These are phyloP conservation scores for Suillus brevipes DNA, from an alignment of 768 basidiomycete species.

Conservation along the genomic window DNA sequence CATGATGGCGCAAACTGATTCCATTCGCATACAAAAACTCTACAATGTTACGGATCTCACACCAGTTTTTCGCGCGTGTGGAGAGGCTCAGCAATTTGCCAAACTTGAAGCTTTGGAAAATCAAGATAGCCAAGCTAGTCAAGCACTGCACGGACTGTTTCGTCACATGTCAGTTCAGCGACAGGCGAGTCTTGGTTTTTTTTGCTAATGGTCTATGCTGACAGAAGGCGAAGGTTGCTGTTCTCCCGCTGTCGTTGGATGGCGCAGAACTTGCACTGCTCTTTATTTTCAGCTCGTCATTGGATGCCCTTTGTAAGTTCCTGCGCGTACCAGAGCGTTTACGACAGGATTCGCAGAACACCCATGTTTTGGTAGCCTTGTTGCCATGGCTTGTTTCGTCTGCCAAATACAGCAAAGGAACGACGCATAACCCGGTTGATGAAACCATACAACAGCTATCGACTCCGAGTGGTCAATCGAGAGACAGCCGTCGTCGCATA, in stretches of 20 bases:
- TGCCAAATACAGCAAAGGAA: slow-evolving; percentile 9
- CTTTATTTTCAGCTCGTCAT: slow-evolving; percentile 50
- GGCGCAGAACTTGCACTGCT: slow-evolving; percentile 50
- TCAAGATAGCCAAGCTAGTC: slow-evolving; percentile 37
- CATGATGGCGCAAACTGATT: slow-evolving; percentile 41
- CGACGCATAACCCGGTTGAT: slow-evolving; percentile 19
- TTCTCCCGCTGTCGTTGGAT: slow-evolving; percentile 50
- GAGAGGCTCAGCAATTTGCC: slow-evolving; percentile 52
- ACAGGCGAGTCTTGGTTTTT: slow-evolving; percentile 41
- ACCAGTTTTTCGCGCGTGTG: slow-evolving; percentile 49
- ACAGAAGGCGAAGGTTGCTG: slow-evolving; percentile 42
- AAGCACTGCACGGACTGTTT: slow-evolving; percentile 41
- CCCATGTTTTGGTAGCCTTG: slow-evolving; percentile 26
- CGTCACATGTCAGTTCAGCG: slow-evolving; percentile 47
- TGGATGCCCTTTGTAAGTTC: slow-evolving; percentile 34
- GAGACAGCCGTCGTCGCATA: background rate
- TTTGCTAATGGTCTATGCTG: slow-evolving; percentile 7
- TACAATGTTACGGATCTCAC: slow-evolving; percentile 50
- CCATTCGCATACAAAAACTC: slow-evolving; percentile 46
- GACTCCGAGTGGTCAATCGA: background rate
- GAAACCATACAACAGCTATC: slow-evolving; percentile 10
- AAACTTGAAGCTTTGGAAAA: slow-evolving; percentile 43
- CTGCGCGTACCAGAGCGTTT: slow-evolving; percentile 42
- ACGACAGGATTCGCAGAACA: slow-evolving; percentile 13
- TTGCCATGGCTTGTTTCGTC: slow-evolving; percentile 26